phyloP scores from a whole-genome alignment of 139 green algal genomes.

The Coelastrella sp. region DNA sequence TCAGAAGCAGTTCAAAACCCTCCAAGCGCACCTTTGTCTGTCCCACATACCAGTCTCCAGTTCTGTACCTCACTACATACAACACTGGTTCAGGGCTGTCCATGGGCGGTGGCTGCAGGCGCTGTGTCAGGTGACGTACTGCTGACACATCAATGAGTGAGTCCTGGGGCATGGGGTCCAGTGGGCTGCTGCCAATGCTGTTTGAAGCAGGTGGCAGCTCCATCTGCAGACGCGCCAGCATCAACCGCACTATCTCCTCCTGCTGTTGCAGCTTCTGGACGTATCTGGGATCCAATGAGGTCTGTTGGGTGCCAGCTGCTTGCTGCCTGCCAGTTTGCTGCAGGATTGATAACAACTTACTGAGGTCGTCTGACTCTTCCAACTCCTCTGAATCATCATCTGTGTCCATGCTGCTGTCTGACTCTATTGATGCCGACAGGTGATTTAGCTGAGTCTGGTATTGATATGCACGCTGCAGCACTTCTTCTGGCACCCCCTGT shows the following conservation, averaged over 20 bases:
- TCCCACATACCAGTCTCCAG: neutral
- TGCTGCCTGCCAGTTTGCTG: neutral
- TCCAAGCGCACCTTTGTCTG: neutral
- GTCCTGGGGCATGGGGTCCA: neutral
- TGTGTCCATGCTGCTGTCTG: slow-evolving; percentile 5
- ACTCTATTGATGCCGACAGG: slow-evolving; percentile 2
- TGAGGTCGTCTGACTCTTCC: no score
- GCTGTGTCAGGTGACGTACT: neutral
- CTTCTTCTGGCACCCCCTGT: neutral
- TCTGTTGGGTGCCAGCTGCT: neutral
- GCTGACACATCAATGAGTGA: neutral
- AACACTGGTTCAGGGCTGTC: neutral
- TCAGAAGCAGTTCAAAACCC: neutral
- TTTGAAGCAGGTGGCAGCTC: neutral
- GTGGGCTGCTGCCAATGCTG: neutral
- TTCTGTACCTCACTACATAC: neutral
- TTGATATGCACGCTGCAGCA: neutral
- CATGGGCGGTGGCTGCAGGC: neutral
- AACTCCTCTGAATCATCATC: no score
- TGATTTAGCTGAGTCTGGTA: neutral
- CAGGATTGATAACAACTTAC: no score
- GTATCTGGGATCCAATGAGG: no score
- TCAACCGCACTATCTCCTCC: neutral
- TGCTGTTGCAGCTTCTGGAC: neutral
- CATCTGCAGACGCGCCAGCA: neutral